A percentile compares a stretch with the other conserved stretches of the same genome.
Conservation (phyloP, 805 yeast species). For the Yamadazyma insecticola region DNA sequence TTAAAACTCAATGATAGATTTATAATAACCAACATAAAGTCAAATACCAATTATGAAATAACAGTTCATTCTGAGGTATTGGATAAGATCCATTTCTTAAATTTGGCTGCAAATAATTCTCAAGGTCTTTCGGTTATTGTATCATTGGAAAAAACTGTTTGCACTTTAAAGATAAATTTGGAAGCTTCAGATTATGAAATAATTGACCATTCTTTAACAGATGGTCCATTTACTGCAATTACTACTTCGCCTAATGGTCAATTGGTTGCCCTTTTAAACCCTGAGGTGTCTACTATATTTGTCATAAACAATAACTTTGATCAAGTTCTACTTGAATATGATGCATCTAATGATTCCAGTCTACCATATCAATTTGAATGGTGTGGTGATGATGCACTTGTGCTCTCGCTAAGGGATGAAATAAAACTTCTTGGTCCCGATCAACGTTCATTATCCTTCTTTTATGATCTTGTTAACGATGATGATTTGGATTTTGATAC, state of each 20-base stretch:
- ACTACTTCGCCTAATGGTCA: constrained; percentile 50
- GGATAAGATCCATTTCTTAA: constrained; percentile 18
- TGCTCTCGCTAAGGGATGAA: constrained; percentile 58
- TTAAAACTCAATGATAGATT: constrained; percentile 34
- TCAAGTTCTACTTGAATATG: constrained; percentile 40
- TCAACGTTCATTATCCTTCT: constrained; percentile 52
- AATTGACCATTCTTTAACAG: constrained; percentile 36
- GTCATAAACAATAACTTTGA: constrained; percentile 48
- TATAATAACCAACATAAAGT: constrained; percentile 32
- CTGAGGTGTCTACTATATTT: constrained; percentile 35
- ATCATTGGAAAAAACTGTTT: constrained; percentile 23
- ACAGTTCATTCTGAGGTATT: constrained; percentile 21
- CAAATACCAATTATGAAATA: constrained; percentile 35
- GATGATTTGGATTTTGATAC: constrained; percentile 28
- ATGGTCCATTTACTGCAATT: constrained; percentile 45
- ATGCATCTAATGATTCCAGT: constrained; percentile 33
- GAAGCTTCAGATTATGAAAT: constrained; percentile 19
- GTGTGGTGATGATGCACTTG: constrained; percentile 86
- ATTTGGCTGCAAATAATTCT: constrained; percentile 5
- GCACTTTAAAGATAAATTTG: constrained; percentile 21
- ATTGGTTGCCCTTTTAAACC: constrained; percentile 47
- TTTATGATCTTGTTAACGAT: constrained; percentile 31
- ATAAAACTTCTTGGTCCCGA: constrained; percentile 69
- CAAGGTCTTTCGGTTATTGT: constrained; percentile 18
- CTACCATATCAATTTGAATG: constrained; percentile 55